Conservation (phyloP, 306 rosid species). For the Oxytropis ochrocephala region DNA sequence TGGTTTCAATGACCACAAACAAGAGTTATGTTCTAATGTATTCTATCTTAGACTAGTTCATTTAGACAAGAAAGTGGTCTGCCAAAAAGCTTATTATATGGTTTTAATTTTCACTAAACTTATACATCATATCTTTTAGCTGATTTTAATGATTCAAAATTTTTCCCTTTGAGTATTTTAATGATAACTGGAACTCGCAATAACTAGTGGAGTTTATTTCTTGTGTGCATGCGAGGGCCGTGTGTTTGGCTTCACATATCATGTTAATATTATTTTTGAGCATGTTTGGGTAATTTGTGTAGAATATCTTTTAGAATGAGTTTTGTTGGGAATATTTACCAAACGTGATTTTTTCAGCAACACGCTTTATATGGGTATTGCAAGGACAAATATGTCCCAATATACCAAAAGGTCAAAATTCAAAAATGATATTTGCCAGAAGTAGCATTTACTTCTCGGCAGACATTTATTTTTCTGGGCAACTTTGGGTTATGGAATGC, state of each 20-base stretch:
- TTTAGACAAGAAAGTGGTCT: background rate
- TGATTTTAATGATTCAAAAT: background rate
- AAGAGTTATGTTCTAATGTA: slow-evolving; percentile 11
- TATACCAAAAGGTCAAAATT: background rate
- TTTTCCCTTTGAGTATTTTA: background rate
- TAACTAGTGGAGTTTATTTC: slow-evolving; percentile 4
- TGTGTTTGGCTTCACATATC: background rate
- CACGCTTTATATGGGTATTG: background rate
- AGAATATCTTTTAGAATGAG: background rate
- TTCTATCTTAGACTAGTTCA: slow-evolving; percentile 10
- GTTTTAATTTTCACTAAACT: slow-evolving; percentile 1
- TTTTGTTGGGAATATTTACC: slow-evolving; percentile 8
- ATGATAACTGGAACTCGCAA: slow-evolving; percentile 13
- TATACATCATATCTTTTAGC: background rate
- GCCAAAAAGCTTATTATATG: background rate
- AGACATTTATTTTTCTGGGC: background rate
- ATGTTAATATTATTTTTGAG: background rate
- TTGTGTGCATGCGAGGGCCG: background rate
- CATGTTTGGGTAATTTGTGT: background rate
- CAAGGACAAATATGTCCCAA: background rate
- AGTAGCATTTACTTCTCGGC: background rate
- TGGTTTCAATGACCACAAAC: background rate
- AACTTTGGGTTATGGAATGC: slow-evolving; percentile 9
- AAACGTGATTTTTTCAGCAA: background rate
- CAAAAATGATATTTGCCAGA: background rate